These are phyloP conservation scores for Raphanus hybrid DNA, from an alignment of 441 rosid species.

Conservation along the genomic window DNA sequence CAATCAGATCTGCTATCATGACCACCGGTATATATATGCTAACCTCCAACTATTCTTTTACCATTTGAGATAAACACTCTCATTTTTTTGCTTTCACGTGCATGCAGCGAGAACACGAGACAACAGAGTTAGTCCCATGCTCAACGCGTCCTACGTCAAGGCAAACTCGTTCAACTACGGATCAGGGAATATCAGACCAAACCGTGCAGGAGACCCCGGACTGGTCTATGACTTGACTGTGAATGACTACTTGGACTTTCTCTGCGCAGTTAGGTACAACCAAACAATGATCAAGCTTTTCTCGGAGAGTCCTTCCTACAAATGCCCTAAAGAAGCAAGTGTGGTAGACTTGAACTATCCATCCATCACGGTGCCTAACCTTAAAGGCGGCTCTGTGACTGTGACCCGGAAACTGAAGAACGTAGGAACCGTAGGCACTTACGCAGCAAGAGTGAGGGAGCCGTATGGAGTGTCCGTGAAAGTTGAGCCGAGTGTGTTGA, in stretches of 20 bases:
- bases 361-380: conserved; percentile 53
- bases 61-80: neutral
- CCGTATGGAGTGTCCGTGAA: conserved; percentile 26
- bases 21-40: conserved; percentile 16
- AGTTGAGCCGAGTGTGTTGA: conserved; percentile 27
- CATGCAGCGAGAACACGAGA: conserved; percentile 56
- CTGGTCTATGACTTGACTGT: conserved; percentile 33
- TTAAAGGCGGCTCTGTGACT: conserved; percentile 29
- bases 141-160: conserved; percentile 34
- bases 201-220: conserved; percentile 73
- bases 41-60: neutral
- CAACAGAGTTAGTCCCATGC: conserved; percentile 51
- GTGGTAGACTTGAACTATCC: conserved; percentile 9
- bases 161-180: conserved; percentile 66
- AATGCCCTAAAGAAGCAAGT: conserved; percentile 10
- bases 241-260: conserved; percentile 58
- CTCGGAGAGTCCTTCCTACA: conserved; percentile 23
- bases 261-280: conserved; percentile 66
- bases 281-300: conserved; percentile 39
- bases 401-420: conserved; percentile 35
- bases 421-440: conserved; percentile 24
- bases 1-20: conserved; percentile 14
- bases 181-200: conserved; percentile 68
- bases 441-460: neutral
- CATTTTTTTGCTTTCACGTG: neutral